A percentile compares a stretch with the other conserved stretches of the same genome.
Evolutionary conservation across 2,329 filamentous ascomycete genomes (phyloP).

Genomic region (Pezicula neosporulosa): DNA sequence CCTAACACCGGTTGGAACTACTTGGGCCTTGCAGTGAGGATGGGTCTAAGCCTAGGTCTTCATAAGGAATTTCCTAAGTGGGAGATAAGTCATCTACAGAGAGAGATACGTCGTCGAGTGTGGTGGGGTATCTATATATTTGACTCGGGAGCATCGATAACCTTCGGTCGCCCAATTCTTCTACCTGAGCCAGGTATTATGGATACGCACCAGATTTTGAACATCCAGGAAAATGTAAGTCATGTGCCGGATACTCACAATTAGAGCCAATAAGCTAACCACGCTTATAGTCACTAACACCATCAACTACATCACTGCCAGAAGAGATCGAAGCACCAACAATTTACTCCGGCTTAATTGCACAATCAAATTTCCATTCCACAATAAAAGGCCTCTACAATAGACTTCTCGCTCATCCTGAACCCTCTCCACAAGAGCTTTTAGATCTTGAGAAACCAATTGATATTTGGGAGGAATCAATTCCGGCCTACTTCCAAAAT

Average conservation of each 20-base stretch:
- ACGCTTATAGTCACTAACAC: conserved; percentile 27
- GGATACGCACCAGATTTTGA: conserved; percentile 12
- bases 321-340: conserved; percentile 34
- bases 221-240: conserved; percentile 14
- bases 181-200: conserved; percentile 11
- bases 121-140: conserved; percentile 43
- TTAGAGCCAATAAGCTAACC: not conserved
- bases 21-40: conserved; percentile 45
- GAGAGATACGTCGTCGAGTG: conserved; percentile 34
- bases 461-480: conserved; percentile 36
- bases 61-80: conserved; percentile 40
- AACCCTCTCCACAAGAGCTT: conserved; percentile 36
- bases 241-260: not conserved
- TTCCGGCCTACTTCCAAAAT: conserved; percentile 36
- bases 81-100: conserved; percentile 22
- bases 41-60: conserved; percentile 46
- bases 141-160: conserved; percentile 42
- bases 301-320: conserved; percentile 32
- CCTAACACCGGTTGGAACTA: conserved; percentile 51
- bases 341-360: conserved; percentile 38
- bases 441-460: conserved; percentile 36
- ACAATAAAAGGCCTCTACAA: conserved; percentile 40
- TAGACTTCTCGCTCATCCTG: conserved; percentile 38
- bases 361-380: conserved; percentile 38
- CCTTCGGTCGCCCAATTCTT: conserved; percentile 36